Conservation (phyloP, 2,329 filamentous ascomycete species). For the Alternaria sp. region DNA sequence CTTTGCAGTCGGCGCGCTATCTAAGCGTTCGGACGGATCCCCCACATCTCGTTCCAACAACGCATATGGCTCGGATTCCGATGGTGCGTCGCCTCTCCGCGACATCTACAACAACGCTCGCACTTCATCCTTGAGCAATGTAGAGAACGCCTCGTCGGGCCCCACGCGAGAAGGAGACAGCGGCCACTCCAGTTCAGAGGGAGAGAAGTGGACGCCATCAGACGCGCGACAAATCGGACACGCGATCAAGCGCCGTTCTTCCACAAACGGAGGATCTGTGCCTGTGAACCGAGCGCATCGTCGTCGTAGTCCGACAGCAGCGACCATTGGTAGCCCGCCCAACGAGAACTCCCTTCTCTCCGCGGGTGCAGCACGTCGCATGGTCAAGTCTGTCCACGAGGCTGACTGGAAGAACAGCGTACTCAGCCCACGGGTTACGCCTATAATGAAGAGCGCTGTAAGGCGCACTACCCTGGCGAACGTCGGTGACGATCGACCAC, state of each 20-base stretch:
- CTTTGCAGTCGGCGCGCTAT: slow-evolving; percentile 88
- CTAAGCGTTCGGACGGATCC: slow-evolving; percentile 68
- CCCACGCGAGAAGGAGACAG: slow-evolving; percentile 37
- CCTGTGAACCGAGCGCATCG: slow-evolving; percentile 54
- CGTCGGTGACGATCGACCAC: slow-evolving; percentile 36
- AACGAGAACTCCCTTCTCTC: slow-evolving; percentile 68
- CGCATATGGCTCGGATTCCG: slow-evolving; percentile 65
- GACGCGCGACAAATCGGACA: slow-evolving; percentile 62
- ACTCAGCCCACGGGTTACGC: slow-evolving; percentile 65
- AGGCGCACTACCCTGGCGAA: slow-evolving; percentile 47
- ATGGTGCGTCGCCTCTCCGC: slow-evolving; percentile 54
- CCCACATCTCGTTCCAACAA: slow-evolving; percentile 64
- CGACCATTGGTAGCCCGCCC: slow-evolving; percentile 57
- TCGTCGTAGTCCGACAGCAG: slow-evolving; percentile 61
- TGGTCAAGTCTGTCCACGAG: slow-evolving; percentile 68
- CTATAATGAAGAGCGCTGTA: slow-evolving; percentile 61
- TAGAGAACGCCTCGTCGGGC: slow-evolving; percentile 50
- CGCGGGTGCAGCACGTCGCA: slow-evolving; percentile 68
- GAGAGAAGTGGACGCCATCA: slow-evolving; percentile 57
- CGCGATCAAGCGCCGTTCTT: slow-evolving; percentile 62
- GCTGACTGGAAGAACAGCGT: slow-evolving; percentile 63
- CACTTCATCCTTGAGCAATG: slow-evolving; percentile 60
- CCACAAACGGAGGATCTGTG: slow-evolving; percentile 50
- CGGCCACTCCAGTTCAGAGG: slow-evolving; percentile 53
- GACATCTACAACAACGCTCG: slow-evolving; percentile 54